These are phyloP conservation scores for Pyrenophora tritici-repentis DNA, from an alignment of 2,329 filamentous ascomycete genomes.

Conservation along the genomic window DNA sequence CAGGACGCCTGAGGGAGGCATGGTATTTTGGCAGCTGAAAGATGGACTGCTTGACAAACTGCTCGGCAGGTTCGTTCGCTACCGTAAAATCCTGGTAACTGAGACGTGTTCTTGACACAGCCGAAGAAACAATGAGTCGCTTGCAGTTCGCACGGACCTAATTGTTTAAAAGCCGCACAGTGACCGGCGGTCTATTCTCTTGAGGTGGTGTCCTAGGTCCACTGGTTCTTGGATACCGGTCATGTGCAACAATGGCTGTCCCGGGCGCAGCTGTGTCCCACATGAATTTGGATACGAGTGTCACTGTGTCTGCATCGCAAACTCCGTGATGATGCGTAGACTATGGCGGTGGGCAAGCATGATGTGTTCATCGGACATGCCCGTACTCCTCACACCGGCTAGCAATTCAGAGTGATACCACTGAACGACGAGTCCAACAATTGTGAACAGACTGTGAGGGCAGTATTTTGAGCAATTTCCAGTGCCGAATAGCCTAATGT, in stretches of 20 bases:
- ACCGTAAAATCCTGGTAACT: too few relatives aligned
- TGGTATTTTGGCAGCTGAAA: not conserved
- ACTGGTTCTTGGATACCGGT: slow-evolving; percentile 1
- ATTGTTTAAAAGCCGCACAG: not conserved
- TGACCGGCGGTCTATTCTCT: not conserved
- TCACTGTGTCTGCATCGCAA: not conserved
- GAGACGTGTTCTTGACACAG: slow-evolving; percentile 16
- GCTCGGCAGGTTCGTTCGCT: too few relatives aligned
- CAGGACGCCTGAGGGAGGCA: not conserved
- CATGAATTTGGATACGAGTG: not conserved
- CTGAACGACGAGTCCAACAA: too few relatives aligned
- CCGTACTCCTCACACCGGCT: too few relatives aligned
- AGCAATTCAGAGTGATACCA: too few relatives aligned
- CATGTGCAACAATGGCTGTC: slow-evolving; percentile 3
- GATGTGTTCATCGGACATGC: too few relatives aligned
- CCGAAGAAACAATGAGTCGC: not conserved
- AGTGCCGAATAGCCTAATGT: too few relatives aligned
- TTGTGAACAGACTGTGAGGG: too few relatives aligned
- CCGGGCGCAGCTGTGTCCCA: not conserved
- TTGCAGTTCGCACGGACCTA: not conserved
- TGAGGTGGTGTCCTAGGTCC: not conserved
- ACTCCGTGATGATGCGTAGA: too few relatives aligned
- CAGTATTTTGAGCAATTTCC: too few relatives aligned
- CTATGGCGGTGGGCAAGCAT: too few relatives aligned
- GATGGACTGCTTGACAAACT: not conserved